phyloP scores from a whole-genome alignment of 371 early-diverging fungal species.

The Mortierella sp. region DNA sequence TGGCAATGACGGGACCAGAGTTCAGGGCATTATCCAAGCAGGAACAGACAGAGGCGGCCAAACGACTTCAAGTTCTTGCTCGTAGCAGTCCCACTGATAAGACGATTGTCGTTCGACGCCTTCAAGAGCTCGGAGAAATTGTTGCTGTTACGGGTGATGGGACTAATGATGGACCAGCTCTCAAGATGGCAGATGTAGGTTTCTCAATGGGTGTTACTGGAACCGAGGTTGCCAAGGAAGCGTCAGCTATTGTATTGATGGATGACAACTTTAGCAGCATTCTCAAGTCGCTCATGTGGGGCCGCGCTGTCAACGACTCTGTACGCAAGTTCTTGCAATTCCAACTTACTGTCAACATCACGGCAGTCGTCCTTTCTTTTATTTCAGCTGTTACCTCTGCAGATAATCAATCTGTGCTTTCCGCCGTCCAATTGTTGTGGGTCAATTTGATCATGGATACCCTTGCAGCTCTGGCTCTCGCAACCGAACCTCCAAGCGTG shows the following conservation, averaged over 20 bases:
- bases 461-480: slow-evolving; percentile 88
- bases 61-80: slow-evolving; percentile 92
- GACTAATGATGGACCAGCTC: slow-evolving; percentile 97
- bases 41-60: slow-evolving; percentile 84
- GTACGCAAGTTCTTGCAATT: slow-evolving; percentile 97
- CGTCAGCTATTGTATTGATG: slow-evolving; percentile 94
- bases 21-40: slow-evolving; percentile 84
- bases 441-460: slow-evolving; percentile 93
- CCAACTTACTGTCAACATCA: slow-evolving; percentile 96
- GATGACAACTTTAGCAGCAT: slow-evolving; percentile 96
- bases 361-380: slow-evolving; percentile 83
- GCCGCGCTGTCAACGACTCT: slow-evolving; percentile 94
- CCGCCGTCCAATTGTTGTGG: slow-evolving; percentile 92
- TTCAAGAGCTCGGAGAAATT: slow-evolving; percentile 91
- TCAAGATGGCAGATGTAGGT: slow-evolving; percentile 97
- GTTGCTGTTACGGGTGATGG: slow-evolving; percentile 98
- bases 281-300: slow-evolving; percentile 94
- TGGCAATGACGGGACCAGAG: slow-evolving; percentile 91
- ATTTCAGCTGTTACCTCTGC: slow-evolving; percentile 70
- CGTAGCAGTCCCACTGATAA: slow-evolving; percentile 95
- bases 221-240: slow-evolving; percentile 97
- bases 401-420: slow-evolving; percentile 74
- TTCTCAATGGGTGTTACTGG: slow-evolving; percentile 98
- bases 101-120: slow-evolving; percentile 86
- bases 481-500: slow-evolving; percentile 85